Conservation (phyloP, 2,329 filamentous ascomycete genomes). For the Talaromyces sp. region DNA sequence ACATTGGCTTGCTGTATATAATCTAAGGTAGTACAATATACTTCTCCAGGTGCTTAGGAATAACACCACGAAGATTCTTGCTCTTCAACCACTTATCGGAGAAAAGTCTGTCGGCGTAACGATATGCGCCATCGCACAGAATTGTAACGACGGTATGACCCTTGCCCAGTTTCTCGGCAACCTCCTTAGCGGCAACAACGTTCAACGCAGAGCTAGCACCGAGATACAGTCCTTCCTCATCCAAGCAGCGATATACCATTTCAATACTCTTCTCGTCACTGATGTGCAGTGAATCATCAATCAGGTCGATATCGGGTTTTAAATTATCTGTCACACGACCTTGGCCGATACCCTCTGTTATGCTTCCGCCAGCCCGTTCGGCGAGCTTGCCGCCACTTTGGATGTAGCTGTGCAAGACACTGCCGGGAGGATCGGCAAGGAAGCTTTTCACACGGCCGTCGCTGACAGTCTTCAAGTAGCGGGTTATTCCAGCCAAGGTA, state of each 20-base stretch:
- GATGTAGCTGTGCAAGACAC: constrained; percentile 89
- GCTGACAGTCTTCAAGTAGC: constrained; percentile 81
- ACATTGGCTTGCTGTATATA: constrained; percentile 9
- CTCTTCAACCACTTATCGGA: constrained; percentile 83
- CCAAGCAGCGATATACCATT: constrained; percentile 95
- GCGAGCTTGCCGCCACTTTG: constrained; percentile 74
- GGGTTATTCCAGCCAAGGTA: constrained; percentile 82
- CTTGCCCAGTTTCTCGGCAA: constrained; percentile 83
- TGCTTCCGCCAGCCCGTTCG: constrained; percentile 81
- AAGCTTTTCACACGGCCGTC: constrained; percentile 77
- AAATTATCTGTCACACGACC: constrained; percentile 96
- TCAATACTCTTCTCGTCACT: constrained; percentile 91
- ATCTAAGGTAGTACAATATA: constrained; percentile 78
- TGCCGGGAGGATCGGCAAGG: constrained; percentile 90
- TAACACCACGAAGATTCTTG: constrained; percentile 76
- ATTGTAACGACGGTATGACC: constrained; percentile 91
- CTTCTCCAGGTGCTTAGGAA: constrained; percentile 82
- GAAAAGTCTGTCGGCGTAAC: constrained; percentile 92
- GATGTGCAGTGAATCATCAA: constrained; percentile 83
- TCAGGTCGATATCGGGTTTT: constrained; percentile 72
- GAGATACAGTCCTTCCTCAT: constrained; percentile 93
- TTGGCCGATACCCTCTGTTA: constrained; percentile 97
- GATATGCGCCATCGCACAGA: constrained; percentile 92
- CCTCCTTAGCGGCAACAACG: constrained; percentile 90
- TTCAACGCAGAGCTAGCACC: constrained; percentile 93